These are phyloP conservation scores for Jackrogersella multiformis DNA, from an alignment of 495 filamentous ascomycete species.

Conservation along the genomic window DNA sequence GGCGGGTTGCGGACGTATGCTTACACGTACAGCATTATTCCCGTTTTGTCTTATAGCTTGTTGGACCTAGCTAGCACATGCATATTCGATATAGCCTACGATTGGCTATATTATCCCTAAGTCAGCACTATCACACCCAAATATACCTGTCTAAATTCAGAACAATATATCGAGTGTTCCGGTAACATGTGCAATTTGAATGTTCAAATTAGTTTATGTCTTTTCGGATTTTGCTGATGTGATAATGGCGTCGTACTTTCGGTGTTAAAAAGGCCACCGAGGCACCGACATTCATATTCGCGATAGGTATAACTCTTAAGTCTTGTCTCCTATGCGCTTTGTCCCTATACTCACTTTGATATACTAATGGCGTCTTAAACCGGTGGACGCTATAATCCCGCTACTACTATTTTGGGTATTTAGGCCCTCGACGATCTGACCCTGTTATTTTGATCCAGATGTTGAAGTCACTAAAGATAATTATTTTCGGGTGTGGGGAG, in stretches of 20 bases:
- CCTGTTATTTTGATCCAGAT: background rate
- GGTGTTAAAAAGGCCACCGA: too few relatives aligned
- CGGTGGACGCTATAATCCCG: conserved; percentile 1
- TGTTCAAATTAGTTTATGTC: background rate
- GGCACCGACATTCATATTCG: too few relatives aligned
- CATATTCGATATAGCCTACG: conserved; percentile 17
- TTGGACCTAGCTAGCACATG: conserved; percentile 14
- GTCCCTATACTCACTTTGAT: too few relatives aligned
- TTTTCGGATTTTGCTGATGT: background rate
- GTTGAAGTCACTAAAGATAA: background rate
- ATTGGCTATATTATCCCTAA: conserved; percentile 19
- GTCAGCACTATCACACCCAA: conserved; percentile 21
- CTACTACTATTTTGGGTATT: too few relatives aligned
- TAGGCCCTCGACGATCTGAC: background rate
- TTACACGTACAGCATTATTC: conserved; percentile 9
- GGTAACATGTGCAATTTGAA: background rate
- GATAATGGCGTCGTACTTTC: too few relatives aligned
- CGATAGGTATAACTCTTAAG: too few relatives aligned
- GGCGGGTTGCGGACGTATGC: background rate
- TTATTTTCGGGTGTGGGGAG: background rate
- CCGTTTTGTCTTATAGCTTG: conserved; percentile 3
- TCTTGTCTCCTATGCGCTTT: too few relatives aligned
- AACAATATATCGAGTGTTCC: background rate
- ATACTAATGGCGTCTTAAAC: background rate
- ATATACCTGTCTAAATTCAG: background rate